Conservation (phyloP, 129 eudicot genomes). For the Helichrysum umbraculigerum region DNA sequence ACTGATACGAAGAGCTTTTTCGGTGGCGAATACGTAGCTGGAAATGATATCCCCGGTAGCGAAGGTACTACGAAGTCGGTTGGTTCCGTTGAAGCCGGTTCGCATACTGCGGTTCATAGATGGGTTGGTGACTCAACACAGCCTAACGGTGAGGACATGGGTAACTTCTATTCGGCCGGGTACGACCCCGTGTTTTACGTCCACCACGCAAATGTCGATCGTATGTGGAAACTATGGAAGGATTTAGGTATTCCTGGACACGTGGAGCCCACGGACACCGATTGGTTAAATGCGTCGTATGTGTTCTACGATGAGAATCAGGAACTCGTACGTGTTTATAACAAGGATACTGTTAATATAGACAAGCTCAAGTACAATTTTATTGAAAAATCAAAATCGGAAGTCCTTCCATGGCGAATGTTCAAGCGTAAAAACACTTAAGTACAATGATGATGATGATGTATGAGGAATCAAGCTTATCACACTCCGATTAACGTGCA, state of each 20-base stretch:
- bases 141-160: constrained; percentile 46
- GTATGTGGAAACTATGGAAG: constrained; percentile 13
- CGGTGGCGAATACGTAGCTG: constrained; percentile 24
- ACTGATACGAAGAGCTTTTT: constrained; percentile 24
- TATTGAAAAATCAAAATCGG: background rate
- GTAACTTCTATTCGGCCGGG: constrained; percentile 44
- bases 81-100: constrained; percentile 33
- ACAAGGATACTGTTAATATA: background rate
- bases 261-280: constrained; percentile 27
- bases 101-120: constrained; percentile 30
- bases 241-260: constrained; percentile 12
- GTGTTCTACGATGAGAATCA: constrained; percentile 56
- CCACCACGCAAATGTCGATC: constrained; percentile 44
- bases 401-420: too few relatives aligned
- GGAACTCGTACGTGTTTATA: constrained; percentile 19
- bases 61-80: background rate
- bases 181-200: constrained; percentile 46
- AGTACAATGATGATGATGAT: too few relatives aligned
- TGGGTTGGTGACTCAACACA: constrained; percentile 33
- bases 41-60: too few relatives aligned
- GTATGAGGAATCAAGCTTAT: too few relatives aligned
- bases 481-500: too few relatives aligned
- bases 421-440: too few relatives aligned
- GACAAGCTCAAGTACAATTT: background rate
- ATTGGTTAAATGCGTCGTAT: constrained; percentile 45